Base-by-base conservation (phyloP, 2,329 filamentous ascomycete species). In the Sarocladium strictum region DNA sequence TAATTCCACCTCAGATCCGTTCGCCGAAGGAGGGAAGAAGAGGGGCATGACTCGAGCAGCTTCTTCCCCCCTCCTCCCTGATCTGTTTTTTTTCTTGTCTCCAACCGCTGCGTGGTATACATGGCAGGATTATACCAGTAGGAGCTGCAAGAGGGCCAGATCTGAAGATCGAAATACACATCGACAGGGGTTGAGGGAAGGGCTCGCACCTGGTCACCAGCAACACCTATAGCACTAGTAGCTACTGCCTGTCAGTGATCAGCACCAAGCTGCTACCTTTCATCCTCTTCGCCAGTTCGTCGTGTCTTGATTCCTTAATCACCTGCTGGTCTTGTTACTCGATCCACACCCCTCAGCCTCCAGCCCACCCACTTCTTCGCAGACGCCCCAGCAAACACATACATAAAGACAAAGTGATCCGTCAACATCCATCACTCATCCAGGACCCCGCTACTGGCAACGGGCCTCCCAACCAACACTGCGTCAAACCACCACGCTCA, bases 371-470 rank as follows among this genome's bases (percentile, higher is more conserved):
- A n/a, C n/a, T n/a, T n/a, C n/a, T n/a, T n/a, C n/a, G n/a, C n/a
- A n/a, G n/a, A 47, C 43, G 12, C 43, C 43, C 43, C 24, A 27
- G 19, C 7, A 15, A 17, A 26, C 43, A 47, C 43, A 47, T 47
- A 47, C 43, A 47, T 27, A 47, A 47, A 15, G 43, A 26, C 43
- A 47, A 47, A 47, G 21, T 12, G n/a, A 47, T 47, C 43, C 43
- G 43, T 47, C 43, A 29, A 27, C 24, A 27, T 47, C 21, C 10
- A 3, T 27, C 43, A 26, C 27, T 15, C 10, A 24, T 47, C 14
- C 23, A 27, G 43, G 29, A 47, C 43, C 43, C 43, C 43, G 43
- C 43, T 47, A 47, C 43, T 47, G 43, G 43, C 14, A n/a, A n/a
- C n/a, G n/a, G n/a, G n/a, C 12, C 43, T 24, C 43, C 35, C 4